Evolutionary conservation across 441 rosid species (phyloP).

Genomic region (Capsella rubella): DNA sequence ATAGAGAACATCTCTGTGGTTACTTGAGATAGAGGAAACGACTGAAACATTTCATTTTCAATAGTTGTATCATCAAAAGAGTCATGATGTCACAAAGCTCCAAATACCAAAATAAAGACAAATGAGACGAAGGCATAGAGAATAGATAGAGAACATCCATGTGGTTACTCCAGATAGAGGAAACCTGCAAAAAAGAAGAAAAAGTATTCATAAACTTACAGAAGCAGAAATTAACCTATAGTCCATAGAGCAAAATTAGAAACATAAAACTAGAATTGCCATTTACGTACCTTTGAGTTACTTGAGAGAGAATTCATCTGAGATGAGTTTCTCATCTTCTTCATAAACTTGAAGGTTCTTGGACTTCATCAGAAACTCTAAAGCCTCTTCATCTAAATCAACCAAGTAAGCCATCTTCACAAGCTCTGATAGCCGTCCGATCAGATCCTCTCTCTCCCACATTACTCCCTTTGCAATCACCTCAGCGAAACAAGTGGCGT

Average conservation of each 20-base stretch:
- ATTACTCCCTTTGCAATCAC: slow-evolving; percentile 64
- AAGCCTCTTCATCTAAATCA: slow-evolving; percentile 62
- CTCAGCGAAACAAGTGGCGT: slow-evolving; percentile 60
- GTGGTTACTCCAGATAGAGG: background rate
- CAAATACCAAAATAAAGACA: slow-evolving; percentile 1
- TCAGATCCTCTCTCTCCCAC: slow-evolving; percentile 65
- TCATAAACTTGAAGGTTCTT: slow-evolving; percentile 60
- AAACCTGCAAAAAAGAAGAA: slow-evolving; percentile 4
- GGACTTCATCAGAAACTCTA: slow-evolving; percentile 65
- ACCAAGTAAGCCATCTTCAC: slow-evolving; percentile 66
- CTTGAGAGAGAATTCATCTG: slow-evolving; percentile 39
- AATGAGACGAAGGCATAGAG: background rate
- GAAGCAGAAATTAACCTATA: background rate
- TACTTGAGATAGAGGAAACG: background rate
- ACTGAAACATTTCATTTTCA: background rate
- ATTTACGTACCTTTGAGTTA: background rate
- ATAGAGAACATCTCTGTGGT: too few relatives aligned
- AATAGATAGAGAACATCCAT: background rate
- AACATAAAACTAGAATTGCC: background rate
- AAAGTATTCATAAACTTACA: background rate
- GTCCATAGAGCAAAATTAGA: background rate
- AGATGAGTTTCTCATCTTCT: slow-evolving; percentile 68
- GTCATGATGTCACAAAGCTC: background rate
- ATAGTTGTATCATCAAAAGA: background rate
- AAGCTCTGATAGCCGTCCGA: slow-evolving; percentile 55